Percentiles rank a stretch among this genome's conserved stretches.
Evolutionary conservation across 371 early-diverging fungal species (phyloP).

Genomic region (Apophysomyces ossiformis): DNA sequence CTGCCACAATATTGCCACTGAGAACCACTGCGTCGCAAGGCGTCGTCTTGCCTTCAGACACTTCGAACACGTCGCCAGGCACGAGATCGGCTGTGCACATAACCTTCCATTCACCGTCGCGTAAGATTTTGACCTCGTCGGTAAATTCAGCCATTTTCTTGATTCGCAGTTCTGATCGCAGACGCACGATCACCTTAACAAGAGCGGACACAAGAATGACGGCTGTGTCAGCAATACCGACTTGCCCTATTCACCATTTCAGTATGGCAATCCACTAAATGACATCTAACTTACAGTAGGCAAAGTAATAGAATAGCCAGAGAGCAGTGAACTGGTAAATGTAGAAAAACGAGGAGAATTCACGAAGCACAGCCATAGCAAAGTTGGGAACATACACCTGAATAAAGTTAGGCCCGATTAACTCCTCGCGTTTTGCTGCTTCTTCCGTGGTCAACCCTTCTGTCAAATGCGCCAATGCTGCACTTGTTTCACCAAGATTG

Average conservation of each 20-base stretch:
- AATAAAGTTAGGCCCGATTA: slow-evolving; percentile 77
- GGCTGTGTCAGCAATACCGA: slow-evolving; percentile 74
- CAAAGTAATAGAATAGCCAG: slow-evolving; percentile 76
- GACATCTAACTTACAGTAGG: slow-evolving; percentile 55
- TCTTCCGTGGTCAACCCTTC: slow-evolving; percentile 62
- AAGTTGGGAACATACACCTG: slow-evolving; percentile 64
- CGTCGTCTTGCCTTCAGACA: slow-evolving; percentile 56
- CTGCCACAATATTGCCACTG: slow-evolving; percentile 70
- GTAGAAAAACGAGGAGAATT: slow-evolving; percentile 78
- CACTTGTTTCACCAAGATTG: slow-evolving; percentile 58
- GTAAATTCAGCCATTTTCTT: slow-evolving; percentile 71
- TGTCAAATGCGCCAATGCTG: slow-evolving; percentile 48
- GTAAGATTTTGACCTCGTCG: slow-evolving; percentile 50
- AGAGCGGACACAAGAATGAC: slow-evolving; percentile 74
- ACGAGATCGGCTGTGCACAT: slow-evolving; percentile 63
- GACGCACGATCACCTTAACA: slow-evolving; percentile 70
- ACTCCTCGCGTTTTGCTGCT: slow-evolving; percentile 61
- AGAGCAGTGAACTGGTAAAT: slow-evolving; percentile 79
- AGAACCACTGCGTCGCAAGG: slow-evolving; percentile 76
- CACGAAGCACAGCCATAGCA: slow-evolving; percentile 57
- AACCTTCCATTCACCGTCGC: slow-evolving; percentile 63
- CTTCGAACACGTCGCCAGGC: slow-evolving; percentile 76
- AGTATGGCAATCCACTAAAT: background rate
- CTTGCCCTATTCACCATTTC: slow-evolving; percentile 42
- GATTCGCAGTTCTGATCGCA: slow-evolving; percentile 67